Evolutionary conservation across 768 basidiomycete species (phyloP).

Genomic region (Suillus discolor): DNA sequence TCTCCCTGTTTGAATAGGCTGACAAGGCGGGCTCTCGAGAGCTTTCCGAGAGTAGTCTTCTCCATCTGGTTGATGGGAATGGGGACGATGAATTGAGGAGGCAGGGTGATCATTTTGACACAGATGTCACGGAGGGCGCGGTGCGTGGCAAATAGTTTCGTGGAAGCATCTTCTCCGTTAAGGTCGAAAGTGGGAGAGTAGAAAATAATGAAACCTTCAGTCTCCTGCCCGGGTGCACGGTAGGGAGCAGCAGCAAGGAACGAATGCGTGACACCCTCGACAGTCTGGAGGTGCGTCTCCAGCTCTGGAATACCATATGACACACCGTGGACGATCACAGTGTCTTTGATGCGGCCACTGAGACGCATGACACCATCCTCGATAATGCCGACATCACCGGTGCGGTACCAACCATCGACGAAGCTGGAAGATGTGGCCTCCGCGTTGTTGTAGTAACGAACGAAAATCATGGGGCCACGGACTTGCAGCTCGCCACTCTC

Average conservation of each 20-base stretch:
- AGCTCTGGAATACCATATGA: slow-evolving; percentile 42
- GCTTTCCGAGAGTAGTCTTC: slow-evolving; percentile 45
- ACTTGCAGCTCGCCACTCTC: slow-evolving; percentile 43
- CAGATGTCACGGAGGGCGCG: slow-evolving; percentile 31
- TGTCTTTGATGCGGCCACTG: slow-evolving; percentile 44
- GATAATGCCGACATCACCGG: slow-evolving; percentile 53
- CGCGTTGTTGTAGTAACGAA: slow-evolving; percentile 48
- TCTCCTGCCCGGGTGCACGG: slow-evolving; percentile 39
- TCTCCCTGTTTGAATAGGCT: slow-evolving; percentile 35
- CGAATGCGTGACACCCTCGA: slow-evolving; percentile 37
- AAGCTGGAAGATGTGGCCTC: slow-evolving; percentile 50
- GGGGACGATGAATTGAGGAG: slow-evolving; percentile 41
- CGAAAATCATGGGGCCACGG: slow-evolving; percentile 39
- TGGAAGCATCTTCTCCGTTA: slow-evolving; percentile 20
- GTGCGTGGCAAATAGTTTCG: slow-evolving; percentile 25
- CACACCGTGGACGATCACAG: slow-evolving; percentile 47
- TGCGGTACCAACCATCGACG: slow-evolving; percentile 53
- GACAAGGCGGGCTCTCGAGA: slow-evolving; percentile 38
- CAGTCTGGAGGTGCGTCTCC: slow-evolving; percentile 41
- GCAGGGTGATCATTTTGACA: slow-evolving; percentile 31
- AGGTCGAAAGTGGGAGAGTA: slow-evolving; percentile 34
- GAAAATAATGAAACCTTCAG: slow-evolving; percentile 46
- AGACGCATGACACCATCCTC: slow-evolving; percentile 34
- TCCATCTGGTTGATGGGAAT: slow-evolving; percentile 40
- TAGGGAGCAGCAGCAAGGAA: slow-evolving; percentile 41